Base-by-base conservation (phyloP, 2,329 filamentous ascomycete species). In the Mycosphaerelloides madeirae region DNA sequence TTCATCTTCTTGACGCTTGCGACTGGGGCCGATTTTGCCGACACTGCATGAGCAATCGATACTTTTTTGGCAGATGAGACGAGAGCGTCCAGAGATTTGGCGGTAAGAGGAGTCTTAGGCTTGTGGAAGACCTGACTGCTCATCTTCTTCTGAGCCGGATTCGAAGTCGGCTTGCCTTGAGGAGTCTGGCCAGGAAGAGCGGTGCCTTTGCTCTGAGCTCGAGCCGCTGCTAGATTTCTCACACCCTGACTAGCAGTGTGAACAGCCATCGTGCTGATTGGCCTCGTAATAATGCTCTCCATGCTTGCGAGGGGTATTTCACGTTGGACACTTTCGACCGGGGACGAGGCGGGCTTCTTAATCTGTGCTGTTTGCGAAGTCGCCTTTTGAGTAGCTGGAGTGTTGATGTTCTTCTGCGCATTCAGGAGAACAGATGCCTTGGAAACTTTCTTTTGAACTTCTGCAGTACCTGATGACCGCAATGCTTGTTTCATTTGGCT, bases 201-300 rank as follows among this genome's bases (percentile, higher is more conserved):
- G 28, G 53, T 47, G 3, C 51, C 56, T 31, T 57, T 62, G 18
- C 49, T 49, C 29, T 52, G 48, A 16, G 55, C 45, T 22, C 57
- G 43, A 22, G 60, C 52, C 6, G 62, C 57, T 11, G 60, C 59
- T 6, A 58, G 54, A 19, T 59, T 56, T 28, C 56, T 51, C 11
- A 62, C 48, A 16, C 50, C 43, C 13, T 46, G 43, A 6, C 54
- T 57, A 14, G 58, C 61, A 29, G 47, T 56, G n/a, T 65, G 61
- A 25, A 65, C 47, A 1, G 62, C 63, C 25, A 64, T 41, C 1
- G 63, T 65, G 18, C 54, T 62, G 7, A 66, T 38, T 8, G 64
- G 64, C 28, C 63, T 44, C 2, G 64, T 66, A 35, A 66, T 57
- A 31, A 60, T 57, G 19, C 60, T 55, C 32, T 65, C 58, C 39